A percentile compares a stretch with the other conserved stretches of the same genome.
phyloP scores from a whole-genome alignment of 805 yeast species.

The Myxozyma monticola region DNA sequence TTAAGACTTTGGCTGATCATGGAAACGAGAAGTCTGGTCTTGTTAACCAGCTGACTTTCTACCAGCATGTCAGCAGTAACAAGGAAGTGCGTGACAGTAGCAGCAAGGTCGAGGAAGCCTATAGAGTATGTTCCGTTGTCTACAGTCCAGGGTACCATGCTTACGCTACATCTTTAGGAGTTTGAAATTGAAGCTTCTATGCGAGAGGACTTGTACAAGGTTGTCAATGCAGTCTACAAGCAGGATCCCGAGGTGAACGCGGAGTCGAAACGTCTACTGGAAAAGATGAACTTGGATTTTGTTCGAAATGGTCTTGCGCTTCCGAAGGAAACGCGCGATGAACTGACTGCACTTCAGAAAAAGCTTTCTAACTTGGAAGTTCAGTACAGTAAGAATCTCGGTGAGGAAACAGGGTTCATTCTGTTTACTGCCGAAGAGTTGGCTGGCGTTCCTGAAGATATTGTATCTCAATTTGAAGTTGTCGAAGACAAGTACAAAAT shows the following conservation, averaged over 20 bases:
- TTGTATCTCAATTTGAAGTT: conserved; percentile 57
- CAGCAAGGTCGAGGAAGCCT: conserved; percentile 55
- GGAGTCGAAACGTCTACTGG: conserved; percentile 59
- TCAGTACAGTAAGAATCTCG: conserved; percentile 59
- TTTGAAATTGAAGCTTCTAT: conserved; percentile 62
- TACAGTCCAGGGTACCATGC: no score
- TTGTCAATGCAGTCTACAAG: conserved; percentile 55
- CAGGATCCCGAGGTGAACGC: conserved; percentile 44
- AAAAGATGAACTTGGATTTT: conserved; percentile 57
- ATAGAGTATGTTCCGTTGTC: conserved; percentile 13
- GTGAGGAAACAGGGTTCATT: conserved; percentile 49
- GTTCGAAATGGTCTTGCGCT: conserved; percentile 70
- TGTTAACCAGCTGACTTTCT: conserved; percentile 59
- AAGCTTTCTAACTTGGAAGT: conserved; percentile 58
- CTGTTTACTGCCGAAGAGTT: conserved; percentile 64
- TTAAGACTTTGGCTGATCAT: conserved; percentile 52
- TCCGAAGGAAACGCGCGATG: conserved; percentile 53
- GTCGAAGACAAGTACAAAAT: conserved; percentile 54
- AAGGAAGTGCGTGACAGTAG: conserved; percentile 73
- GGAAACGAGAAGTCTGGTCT: conserved; percentile 52
- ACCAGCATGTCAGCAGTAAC: conserved; percentile 67
- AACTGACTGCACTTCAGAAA: conserved; percentile 59
- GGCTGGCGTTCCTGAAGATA: conserved; percentile 70
- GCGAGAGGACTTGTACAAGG: conserved; percentile 65
- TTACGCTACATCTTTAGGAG: conserved; percentile 45